Evolutionary conservation across 2,329 filamentous ascomycete species (phyloP).

Genomic region (Thermothelomyces thermophilus): DNA sequence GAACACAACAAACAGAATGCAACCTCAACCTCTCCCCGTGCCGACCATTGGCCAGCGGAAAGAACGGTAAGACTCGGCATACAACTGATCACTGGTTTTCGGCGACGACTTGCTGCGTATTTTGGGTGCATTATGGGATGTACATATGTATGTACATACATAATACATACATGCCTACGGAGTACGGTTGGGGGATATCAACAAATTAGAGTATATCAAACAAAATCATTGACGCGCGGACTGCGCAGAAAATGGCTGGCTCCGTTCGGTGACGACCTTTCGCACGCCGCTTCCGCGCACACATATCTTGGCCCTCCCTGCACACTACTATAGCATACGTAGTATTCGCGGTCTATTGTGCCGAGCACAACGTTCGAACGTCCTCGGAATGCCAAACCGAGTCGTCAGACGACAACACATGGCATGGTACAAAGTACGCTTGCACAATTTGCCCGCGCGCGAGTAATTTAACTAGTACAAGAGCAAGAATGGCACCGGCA

Average conservation of each 20-base stretch:
- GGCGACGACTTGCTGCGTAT: no score
- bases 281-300: no score
- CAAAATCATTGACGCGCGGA: not conserved
- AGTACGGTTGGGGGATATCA: no score
- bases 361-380: no score
- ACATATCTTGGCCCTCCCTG: no score
- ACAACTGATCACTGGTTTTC: not conserved
- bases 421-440: not conserved
- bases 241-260: not conserved
- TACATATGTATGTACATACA: no score
- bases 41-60: not conserved
- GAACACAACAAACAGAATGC: not conserved
- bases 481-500: no score
- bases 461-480: not conserved
- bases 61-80: not conserved
- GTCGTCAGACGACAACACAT: not conserved
- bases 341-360: not conserved
- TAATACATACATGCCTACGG: not conserved
- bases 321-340: no score
- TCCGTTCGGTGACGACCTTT: no score
- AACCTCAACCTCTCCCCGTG: not conserved
- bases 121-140: no score
- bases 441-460: not conserved
- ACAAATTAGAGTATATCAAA: no score
- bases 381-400: slow-evolving; percentile 8